phyloP scores from a whole-genome alignment of 495 filamentous ascomycete genomes.

The Xylaria acuta region DNA sequence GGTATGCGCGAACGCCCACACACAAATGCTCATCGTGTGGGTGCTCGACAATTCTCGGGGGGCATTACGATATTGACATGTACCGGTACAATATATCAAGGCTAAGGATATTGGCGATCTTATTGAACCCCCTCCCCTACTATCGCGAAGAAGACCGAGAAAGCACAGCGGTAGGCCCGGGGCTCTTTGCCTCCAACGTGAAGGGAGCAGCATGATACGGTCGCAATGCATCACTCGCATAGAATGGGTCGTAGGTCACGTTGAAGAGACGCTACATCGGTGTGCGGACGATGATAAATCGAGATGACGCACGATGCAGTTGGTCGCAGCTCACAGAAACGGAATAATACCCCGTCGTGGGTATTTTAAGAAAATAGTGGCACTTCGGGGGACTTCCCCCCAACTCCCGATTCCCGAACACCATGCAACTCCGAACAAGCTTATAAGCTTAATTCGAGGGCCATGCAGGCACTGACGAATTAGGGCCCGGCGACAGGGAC shows the following conservation, averaged over 20 bases:
- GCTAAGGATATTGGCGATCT: slow-evolving; percentile 1
- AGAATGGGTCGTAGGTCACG: slow-evolving; percentile 8
- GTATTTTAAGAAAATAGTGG: slow-evolving; percentile 22
- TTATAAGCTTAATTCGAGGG: slow-evolving; percentile 30
- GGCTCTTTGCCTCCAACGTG: slow-evolving; percentile 20
- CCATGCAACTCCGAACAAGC: slow-evolving; percentile 27
- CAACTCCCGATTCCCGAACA: slow-evolving; percentile 28
- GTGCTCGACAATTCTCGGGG: slow-evolving; percentile 5
- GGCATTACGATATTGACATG: background rate
- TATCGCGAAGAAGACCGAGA: background rate
- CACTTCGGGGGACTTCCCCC: slow-evolving; percentile 15
- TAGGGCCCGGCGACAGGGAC: slow-evolving; percentile 1
- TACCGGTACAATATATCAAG: slow-evolving; percentile 2
- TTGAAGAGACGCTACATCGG: slow-evolving; percentile 8
- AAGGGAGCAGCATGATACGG: background rate
- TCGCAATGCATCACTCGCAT: slow-evolving; percentile 25
- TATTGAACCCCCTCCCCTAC: background rate
- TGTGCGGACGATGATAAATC: slow-evolving; percentile 23
- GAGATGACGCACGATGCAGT: slow-evolving; percentile 19
- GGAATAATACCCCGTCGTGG: slow-evolving; percentile 24
- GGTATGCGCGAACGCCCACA: background rate
- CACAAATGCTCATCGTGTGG: slow-evolving; percentile 1
- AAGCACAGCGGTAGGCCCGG: background rate
- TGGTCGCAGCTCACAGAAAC: background rate
- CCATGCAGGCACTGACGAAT: slow-evolving; percentile 25